phyloP scores from a whole-genome alignment of 2,329 filamentous ascomycete species.

The Stemphylium lycopersici region DNA sequence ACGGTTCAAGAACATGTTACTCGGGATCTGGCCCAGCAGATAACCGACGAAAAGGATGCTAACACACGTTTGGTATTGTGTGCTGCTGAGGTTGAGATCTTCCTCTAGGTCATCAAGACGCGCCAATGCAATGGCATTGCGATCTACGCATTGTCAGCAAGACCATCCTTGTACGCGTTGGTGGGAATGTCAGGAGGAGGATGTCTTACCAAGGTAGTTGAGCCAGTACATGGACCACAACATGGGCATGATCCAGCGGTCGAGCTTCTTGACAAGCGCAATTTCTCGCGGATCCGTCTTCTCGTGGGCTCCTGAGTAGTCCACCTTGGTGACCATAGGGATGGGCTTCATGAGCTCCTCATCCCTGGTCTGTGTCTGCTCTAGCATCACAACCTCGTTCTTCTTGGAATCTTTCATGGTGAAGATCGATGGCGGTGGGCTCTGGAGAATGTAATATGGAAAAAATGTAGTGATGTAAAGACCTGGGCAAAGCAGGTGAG shows the following conservation, averaged over 20 bases:
- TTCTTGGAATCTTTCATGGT: conserved; percentile 33
- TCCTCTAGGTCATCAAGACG: conserved; percentile 65
- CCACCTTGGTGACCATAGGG: conserved; percentile 34
- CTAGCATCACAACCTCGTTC: conserved; percentile 36
- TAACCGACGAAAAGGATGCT: conserved; percentile 45
- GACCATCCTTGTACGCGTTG: conserved; percentile 37
- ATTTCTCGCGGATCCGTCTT: conserved; percentile 46
- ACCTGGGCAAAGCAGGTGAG: conserved; percentile 1
- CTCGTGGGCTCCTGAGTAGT: conserved; percentile 44
- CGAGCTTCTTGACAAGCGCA: conserved; percentile 41
- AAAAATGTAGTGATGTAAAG: not conserved
- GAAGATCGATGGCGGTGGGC: not conserved
- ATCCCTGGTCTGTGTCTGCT: conserved; percentile 31
- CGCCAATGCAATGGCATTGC: conserved; percentile 69
- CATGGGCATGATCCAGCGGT: conserved; percentile 38
- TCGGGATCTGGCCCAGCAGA: conserved; percentile 39
- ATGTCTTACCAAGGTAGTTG: conserved; percentile 12
- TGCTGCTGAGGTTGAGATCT: conserved; percentile 54
- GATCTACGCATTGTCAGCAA: conserved; percentile 47
- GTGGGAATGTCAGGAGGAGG: conserved; percentile 33
- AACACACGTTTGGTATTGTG: conserved; percentile 33
- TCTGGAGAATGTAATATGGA: not conserved
- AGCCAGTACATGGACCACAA: conserved; percentile 33
- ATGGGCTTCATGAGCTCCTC: conserved; percentile 30
- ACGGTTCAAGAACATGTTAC: conserved; percentile 47